Evolutionary conservation across 192 early-diverging fungal genomes (phyloP), one percentile per base, ranked within the genome.

Genomic region (Chytriomyces confervae): DNA sequence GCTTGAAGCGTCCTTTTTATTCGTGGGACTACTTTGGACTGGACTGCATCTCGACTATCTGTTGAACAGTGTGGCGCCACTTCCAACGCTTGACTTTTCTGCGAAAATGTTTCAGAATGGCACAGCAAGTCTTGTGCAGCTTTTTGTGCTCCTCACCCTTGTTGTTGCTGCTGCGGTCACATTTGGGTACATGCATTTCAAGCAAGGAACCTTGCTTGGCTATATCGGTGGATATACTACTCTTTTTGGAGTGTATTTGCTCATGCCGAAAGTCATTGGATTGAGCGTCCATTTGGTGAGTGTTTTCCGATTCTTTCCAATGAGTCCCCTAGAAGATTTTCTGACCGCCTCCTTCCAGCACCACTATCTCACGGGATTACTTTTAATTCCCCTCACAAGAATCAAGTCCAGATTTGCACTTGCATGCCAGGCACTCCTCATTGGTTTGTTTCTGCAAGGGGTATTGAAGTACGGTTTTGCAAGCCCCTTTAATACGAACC

Each of bases 21-120:
- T 57, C 20, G 53, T 57, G 16, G 53, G 53, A 13, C 20, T 13
- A 3, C 65, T 83, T 0, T 61, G 36, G 71, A 78, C 76, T 49
- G 79, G 76, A n/a, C 66, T 83, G 23, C 79, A 83, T 61, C 36
- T 81, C 8, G 82, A 83, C 49, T 50, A 75, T 66, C 7, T 80
- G 9, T 69, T 72, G 16, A 74, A 61, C 46, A 50, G 44, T 20
- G 45, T 74, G 4, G 69, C 74, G 16, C 75, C 76, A 5, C 64
- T 83, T 6, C 27, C 65, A 23, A 78, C 79, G 49, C 77, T 83
- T 49, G 66, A 64, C 16, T 74, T 83, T 48, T 72, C 79, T 9
- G 69, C 79, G 24, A 61, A 76, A 36, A 80, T 80, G 47, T 83
- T 83, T 66, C 57, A 63, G 0, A 77, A 80, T 24, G 49, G 79